Evolutionary conservation across 345 rosid species (phyloP), one percentile per base, ranked within the genome.

Genomic region (Eucalyptus regnans): DNA sequence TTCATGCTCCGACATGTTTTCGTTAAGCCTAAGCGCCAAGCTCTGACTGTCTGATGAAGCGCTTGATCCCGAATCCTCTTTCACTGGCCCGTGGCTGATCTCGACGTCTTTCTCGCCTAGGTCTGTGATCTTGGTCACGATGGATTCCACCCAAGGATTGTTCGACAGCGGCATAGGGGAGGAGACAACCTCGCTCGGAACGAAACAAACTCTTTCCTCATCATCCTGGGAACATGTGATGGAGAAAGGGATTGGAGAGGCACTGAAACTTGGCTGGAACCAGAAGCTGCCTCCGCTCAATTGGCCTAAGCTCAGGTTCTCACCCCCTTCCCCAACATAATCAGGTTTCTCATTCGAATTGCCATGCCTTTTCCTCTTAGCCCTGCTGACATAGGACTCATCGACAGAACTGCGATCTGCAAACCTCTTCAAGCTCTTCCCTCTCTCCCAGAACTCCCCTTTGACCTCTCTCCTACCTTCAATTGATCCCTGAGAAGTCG

Each of bases 51-150:
- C 97, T 31, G 98, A 96, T 56, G 99, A 98, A 88, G 94, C 89
- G 62, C 97, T 96, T 48, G 99, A 95, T 89, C 96, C 98, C 7
- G 98, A 96, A 83, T 94, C 94, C 92, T 98, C 99, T 88, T 90
- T 94, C 51, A 86, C 95, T 4, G 92, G 93, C 90, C 94, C 92
- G 37, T 90, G 96, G 90, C 94, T 93, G 88, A 95, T 92, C 90
- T 94, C 96, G 41, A 89, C 93, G 4, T 92, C 97, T 87, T 95
- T 95, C 86, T 94, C 98, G 2, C 97, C 97, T 4, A 95, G 49
- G 46, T 94, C 95, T 76, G 97, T 93, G 91, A 97, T 93, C 94
- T 95, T 95, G 3, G 95, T 96, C 56, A 97, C 92, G 9, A 93
- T 94, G 49, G 98, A 96, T 71, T 94, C 95, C 86, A 94, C 91